These are phyloP conservation scores for Mimosa bimucronata DNA, from an alignment of 306 rosid genomes.

Conservation along the genomic window DNA sequence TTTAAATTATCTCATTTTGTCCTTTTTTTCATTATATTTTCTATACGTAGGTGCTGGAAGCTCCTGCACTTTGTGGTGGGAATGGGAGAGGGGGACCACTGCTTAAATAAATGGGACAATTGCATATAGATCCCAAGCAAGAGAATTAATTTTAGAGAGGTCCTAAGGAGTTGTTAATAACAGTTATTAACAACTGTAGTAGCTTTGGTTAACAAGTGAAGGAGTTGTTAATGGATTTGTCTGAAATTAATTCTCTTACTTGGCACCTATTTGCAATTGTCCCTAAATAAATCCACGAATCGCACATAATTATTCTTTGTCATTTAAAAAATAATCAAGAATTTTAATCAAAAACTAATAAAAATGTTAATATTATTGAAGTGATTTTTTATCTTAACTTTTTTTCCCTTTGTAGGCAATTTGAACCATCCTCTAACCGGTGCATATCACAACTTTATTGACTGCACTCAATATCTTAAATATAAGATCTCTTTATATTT, in stretches of 20 bases:
- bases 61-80: slow-evolving; percentile 7
- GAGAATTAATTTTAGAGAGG: too few relatives aligned
- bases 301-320: background rate
- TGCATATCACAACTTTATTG: background rate
- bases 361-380: background rate
- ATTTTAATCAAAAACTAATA: background rate
- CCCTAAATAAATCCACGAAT: slow-evolving; percentile 1
- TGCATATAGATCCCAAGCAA: too few relatives aligned
- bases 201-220: too few relatives aligned
- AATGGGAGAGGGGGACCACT: slow-evolving; percentile 24
- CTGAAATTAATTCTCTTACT: too few relatives aligned
- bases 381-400: background rate
- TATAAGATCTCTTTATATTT: too few relatives aligned
- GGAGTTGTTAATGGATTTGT: too few relatives aligned
- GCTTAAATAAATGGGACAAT: too few relatives aligned
- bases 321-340: background rate
- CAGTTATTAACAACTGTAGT: too few relatives aligned
- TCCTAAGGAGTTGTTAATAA: too few relatives aligned
- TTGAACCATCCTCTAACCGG: too few relatives aligned
- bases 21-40: background rate
- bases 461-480: background rate
- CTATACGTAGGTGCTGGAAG: background rate
- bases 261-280: too few relatives aligned
- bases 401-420: too few relatives aligned
- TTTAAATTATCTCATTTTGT: background rate